Percentiles rank a stretch among this genome's conserved stretches.
phyloP scores from a whole-genome alignment of 495 filamentous ascomycete species.

The Trichoderma gamsii region DNA sequence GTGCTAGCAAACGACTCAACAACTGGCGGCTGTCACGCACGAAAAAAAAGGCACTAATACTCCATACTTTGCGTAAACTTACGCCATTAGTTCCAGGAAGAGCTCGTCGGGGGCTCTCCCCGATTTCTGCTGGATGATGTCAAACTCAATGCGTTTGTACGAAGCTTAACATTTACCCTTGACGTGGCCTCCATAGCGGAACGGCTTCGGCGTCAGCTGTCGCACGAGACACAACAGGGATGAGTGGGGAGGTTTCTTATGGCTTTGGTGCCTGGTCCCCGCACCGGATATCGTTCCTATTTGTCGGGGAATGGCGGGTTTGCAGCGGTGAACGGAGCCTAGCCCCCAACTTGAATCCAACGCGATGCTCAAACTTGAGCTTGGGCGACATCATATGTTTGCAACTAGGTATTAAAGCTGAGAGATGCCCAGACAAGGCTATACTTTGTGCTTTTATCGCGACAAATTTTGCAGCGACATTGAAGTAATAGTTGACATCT shows the following conservation, averaged over 20 bases:
- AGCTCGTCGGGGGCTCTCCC: background rate
- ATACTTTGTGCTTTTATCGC: background rate
- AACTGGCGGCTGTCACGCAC: too few relatives aligned
- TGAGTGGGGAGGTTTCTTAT: background rate
- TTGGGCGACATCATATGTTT: background rate
- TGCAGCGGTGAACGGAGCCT: conserved; percentile 8
- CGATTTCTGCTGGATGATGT: background rate
- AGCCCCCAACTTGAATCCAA: background rate
- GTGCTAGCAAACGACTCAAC: too few relatives aligned
- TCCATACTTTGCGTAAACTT: background rate
- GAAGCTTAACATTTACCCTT: background rate
- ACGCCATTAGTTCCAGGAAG: background rate
- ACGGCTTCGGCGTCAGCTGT: background rate
- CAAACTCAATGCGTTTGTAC: background rate
- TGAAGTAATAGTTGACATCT: background rate
- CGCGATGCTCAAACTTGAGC: background rate
- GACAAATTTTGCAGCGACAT: background rate
- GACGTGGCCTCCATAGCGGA: background rate
- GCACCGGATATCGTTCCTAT: conserved; percentile 7
- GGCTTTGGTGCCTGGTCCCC: background rate
- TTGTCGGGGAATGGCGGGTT: conserved; percentile 1
- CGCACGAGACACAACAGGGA: background rate
- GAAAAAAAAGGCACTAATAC: background rate
- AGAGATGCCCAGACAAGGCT: background rate
- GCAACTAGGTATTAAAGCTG: background rate